These are phyloP conservation scores for Pezicula neosporulosa DNA, from an alignment of 2,329 filamentous ascomycete genomes.

Conservation along the genomic window DNA sequence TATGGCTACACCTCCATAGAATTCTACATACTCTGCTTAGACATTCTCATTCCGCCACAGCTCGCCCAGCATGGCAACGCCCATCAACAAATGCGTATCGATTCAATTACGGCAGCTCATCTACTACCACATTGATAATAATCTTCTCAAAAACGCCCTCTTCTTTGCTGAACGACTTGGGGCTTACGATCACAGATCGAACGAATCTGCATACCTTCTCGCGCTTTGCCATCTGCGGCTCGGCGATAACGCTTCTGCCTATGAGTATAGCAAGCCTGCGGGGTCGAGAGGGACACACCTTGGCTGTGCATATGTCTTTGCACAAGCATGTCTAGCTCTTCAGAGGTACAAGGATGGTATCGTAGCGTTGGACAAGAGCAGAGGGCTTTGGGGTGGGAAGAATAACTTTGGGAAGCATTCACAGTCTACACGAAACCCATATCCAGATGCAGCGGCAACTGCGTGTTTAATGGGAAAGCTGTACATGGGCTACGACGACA, in stretches of 20 bases:
- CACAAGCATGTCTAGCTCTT: slow-evolving; percentile 79
- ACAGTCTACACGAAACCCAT: slow-evolving; percentile 67
- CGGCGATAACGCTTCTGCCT: slow-evolving; percentile 80
- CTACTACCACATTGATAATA: slow-evolving; percentile 80
- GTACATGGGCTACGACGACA: slow-evolving; percentile 76
- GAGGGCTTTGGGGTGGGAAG: slow-evolving; percentile 69
- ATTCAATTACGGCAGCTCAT: slow-evolving; percentile 52
- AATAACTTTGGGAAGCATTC: slow-evolving; percentile 81
- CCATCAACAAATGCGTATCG: slow-evolving; percentile 23
- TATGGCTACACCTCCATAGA: slow-evolving; percentile 26
- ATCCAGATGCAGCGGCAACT: slow-evolving; percentile 82
- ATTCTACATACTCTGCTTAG: slow-evolving; percentile 10
- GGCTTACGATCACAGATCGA: slow-evolving; percentile 77
- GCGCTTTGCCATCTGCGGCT: slow-evolving; percentile 81
- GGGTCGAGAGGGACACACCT: slow-evolving; percentile 72
- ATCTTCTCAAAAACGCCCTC: slow-evolving; percentile 82
- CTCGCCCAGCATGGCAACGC: slow-evolving; percentile 23
- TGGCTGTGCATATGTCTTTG: slow-evolving; percentile 88
- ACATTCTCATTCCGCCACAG: slow-evolving; percentile 8
- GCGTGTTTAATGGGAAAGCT: slow-evolving; percentile 83
- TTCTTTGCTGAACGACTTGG: slow-evolving; percentile 88
- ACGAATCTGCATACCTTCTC: slow-evolving; percentile 79
- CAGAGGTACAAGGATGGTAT: slow-evolving; percentile 80
- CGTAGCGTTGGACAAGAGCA: slow-evolving; percentile 77
- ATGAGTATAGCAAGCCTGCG: slow-evolving; percentile 72